These are phyloP conservation scores for Dioszegia aurantiaca DNA, from an alignment of 768 basidiomycete genomes.

Conservation along the genomic window DNA sequence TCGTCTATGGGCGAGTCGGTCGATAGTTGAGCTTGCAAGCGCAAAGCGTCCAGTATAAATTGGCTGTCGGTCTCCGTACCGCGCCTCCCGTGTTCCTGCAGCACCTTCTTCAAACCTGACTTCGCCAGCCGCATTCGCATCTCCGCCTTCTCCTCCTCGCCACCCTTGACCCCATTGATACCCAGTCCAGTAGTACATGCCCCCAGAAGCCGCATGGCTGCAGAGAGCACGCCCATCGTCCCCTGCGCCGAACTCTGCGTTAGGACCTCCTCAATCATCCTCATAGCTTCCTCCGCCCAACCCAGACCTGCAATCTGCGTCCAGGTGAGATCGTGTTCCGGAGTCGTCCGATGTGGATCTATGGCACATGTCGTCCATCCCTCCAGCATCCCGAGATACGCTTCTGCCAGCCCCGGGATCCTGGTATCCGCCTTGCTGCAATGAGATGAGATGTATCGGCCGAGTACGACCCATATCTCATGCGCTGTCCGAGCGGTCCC, in stretches of 20 bases:
- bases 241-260: neutral
- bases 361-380: constrained; percentile 77
- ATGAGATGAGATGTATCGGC: neutral
- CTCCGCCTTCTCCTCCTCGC: constrained; percentile 54
- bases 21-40: neutral
- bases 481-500: constrained; percentile 65
- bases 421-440: neutral
- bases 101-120: neutral
- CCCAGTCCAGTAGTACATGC: constrained; percentile 75
- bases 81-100: neutral
- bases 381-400: constrained; percentile 64
- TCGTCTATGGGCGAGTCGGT: neutral
- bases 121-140: neutral
- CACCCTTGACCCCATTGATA: constrained; percentile 67
- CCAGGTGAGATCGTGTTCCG: constrained; percentile 84
- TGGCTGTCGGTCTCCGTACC: neutral
- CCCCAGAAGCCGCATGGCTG: constrained; percentile 59
- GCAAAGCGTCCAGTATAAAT: neutral
- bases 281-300: constrained; percentile 62
- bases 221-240: constrained; percentile 20
- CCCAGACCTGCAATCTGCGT: constrained; percentile 75
- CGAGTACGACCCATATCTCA: constrained; percentile 60
- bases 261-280: neutral
- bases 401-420: constrained; percentile 30
- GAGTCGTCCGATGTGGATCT: constrained; percentile 86